Base-by-base conservation (phyloP, 129 eudicot species). In the Rutidosis leptorrhynchoides region DNA sequence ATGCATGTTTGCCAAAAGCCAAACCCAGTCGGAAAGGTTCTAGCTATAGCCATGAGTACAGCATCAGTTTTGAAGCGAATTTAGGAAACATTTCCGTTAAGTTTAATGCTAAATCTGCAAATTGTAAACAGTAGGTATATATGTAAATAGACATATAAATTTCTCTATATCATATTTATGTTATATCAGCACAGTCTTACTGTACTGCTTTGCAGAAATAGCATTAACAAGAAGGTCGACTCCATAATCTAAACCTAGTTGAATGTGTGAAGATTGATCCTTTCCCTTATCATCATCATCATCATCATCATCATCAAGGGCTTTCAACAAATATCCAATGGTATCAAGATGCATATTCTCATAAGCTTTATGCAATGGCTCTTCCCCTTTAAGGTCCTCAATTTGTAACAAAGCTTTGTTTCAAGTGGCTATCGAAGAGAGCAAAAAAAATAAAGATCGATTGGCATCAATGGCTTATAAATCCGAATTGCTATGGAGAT, bases 1-100 rank as follows among this genome's bases (percentile, higher is more conserved):
- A 70, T 19, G 46, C 43, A 6, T 45, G 3, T 45, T 54, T 68
- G 59, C 51, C n/a, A 1, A 2, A 27, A 0, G 51, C 8, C 3
- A n/a, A 69, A 57, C 59, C 58, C 68, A 43, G 5, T 29, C 5
- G 75, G 75, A 45, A 42, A 71, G 9, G 48, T 60, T 45, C 8
- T 59, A 59, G 75, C 51, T 14, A 71, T 19, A 0, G 75, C 75
- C 75, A 60, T 43, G 25, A 71, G 68, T 12, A 46, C 68, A 2
- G 8, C 11, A 2, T 71, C 75, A 45, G 17, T 71, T 71, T 14
- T 3, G 1, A 3, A 42, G 68, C 49, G 15, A 7, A 46, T 2
- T 1, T 0, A 19, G 60, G 61, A 15, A 17, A 29, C 1, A 4
- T 12, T 1, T 26, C 0, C 8, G 60, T 1, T 0, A 58, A 12